Evolutionary conservation across 1,284 basidiomycete species (phyloP), one percentile per base, ranked within the genome.

Genomic region (Earliella scabrosa): DNA sequence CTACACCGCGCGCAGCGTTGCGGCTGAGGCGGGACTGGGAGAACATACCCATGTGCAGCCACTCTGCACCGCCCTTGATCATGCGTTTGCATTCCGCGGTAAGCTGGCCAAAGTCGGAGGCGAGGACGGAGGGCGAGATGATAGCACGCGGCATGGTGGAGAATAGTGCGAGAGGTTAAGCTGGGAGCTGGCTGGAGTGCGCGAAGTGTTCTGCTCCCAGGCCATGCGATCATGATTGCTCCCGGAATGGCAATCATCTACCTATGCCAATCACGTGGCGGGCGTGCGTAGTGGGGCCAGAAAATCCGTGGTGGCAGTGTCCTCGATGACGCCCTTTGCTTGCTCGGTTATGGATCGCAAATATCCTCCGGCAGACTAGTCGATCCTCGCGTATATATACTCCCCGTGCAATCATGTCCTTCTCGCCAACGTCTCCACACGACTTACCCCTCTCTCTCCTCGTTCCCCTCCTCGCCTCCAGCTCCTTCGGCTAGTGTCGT

Each of bases 101-200:
- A 62, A 98, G 85, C 68, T 95, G 88, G 38, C 93, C 93, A 75
- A 98, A 94, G 79, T 98, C 94, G n/a, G 92, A 94, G 56, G 94
- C 93, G 26, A 96, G 88, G 36, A 95, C 92, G 14, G 93, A 95
- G 29, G 93, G 93, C 9, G 93, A 87, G 72, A 97, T 92, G 74
- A 96, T 95, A 18, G 92, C 87, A 68, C 83, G 83, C 64, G 87
- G 90, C 93, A 95, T 94, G 56, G 60, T 34, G 10, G 34, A 36
- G n/a, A 21, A 8, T 20, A n/a, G 47, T 36, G 45, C 39, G 40
- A 21, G 14, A 11, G 18, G 34, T 26, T 24, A 21, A 10, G 20
- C 21, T n/a, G 44, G 20, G 27, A 16, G 38, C 8, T n/a, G 3
- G 10, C 35, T 16, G 8, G 36, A 5, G 18, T n/a, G n/a, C n/a